A percentile compares a stretch with the other conserved stretches of the same genome.
Conservation (phyloP, 2,329 filamentous ascomycete species). For the Penicillium sp. region DNA sequence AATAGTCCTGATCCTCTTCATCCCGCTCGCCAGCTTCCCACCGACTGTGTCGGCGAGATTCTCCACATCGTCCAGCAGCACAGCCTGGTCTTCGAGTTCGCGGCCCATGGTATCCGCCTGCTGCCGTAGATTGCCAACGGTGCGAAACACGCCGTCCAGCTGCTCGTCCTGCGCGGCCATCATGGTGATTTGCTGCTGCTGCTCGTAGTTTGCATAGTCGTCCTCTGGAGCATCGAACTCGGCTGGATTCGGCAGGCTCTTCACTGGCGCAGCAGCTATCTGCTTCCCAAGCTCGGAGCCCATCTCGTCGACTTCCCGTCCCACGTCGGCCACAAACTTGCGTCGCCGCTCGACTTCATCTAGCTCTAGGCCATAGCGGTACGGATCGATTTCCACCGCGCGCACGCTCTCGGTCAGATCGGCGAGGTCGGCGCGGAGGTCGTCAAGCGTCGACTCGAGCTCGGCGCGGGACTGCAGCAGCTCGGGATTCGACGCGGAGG, state of each 20-base stretch:
- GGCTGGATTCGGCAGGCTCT: constrained; percentile 55
- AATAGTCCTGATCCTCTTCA: constrained; percentile 81
- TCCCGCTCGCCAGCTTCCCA: constrained; percentile 76
- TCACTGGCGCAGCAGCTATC: constrained; percentile 30
- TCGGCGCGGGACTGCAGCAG: constrained; percentile 64
- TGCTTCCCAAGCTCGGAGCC: constrained; percentile 67
- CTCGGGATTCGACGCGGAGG: constrained; percentile 66
- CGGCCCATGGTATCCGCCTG: constrained; percentile 96
- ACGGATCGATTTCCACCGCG: constrained; percentile 82
- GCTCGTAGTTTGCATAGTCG: constrained; percentile 78
- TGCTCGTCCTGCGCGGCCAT: constrained; percentile 94
- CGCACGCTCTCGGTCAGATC: constrained; percentile 85
- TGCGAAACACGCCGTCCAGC: constrained; percentile 86
- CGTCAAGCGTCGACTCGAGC: constrained; percentile 70
- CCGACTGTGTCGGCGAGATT: constrained; percentile 80
- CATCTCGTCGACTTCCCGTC: constrained; percentile 85
- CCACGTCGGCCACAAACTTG: constrained; percentile 82
- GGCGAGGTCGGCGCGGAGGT: constrained; percentile 77
- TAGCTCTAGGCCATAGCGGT: constrained; percentile 78
- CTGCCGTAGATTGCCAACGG: constrained; percentile 81
- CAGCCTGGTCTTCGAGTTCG: constrained; percentile 90
- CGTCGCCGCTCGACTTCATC: constrained; percentile 78
- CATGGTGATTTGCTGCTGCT: constrained; percentile 84
- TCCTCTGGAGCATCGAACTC: constrained; percentile 51
- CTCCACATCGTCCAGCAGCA: constrained; percentile 84